Percentiles rank a stretch among this genome's conserved stretches.
Conservation (phyloP, 2,329 filamentous ascomycete species). For the Xylaria sp. region DNA sequence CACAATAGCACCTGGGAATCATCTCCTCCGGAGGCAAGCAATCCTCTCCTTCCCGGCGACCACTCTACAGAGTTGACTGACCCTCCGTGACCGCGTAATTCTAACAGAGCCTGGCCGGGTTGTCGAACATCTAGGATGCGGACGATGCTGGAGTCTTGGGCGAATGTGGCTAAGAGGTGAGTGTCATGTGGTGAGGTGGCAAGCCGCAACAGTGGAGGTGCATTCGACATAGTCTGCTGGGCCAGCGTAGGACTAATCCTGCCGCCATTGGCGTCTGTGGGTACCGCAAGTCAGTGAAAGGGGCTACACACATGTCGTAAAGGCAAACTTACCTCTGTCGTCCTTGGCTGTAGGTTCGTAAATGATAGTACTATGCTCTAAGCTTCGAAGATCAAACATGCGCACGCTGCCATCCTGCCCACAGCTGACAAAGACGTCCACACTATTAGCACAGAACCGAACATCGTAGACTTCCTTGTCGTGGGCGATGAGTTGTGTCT, state of each 20-base stretch:
- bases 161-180: conserved; percentile 95
- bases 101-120: conserved; percentile 91
- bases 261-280: conserved; percentile 59
- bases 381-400: conserved; percentile 96
- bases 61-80: conserved; percentile 94
- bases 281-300: conserved; percentile 9
- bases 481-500: conserved; percentile 97
- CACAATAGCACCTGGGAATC: conserved; percentile 91
- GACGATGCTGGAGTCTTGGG: conserved; percentile 88
- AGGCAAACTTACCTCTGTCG: conserved; percentile 62
- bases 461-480: conserved; percentile 99
- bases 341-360: conserved; percentile 95
- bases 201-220: conserved; percentile 77
- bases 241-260: conserved; percentile 76
- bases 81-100: conserved; percentile 86
- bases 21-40: conserved; percentile 88
- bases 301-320: background rate
- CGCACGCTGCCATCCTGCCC: conserved; percentile 96
- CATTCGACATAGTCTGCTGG: conserved; percentile 77
- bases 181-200: conserved; percentile 94
- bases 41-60: conserved; percentile 85
- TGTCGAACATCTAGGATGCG: conserved; percentile 96
- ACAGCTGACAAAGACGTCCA: conserved; percentile 98
- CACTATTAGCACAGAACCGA: conserved; percentile 94
- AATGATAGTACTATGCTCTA: conserved; percentile 98